Evolutionary conservation across 148 eudicot genomes (phyloP).

Genomic region (Bassia scoparia): DNA sequence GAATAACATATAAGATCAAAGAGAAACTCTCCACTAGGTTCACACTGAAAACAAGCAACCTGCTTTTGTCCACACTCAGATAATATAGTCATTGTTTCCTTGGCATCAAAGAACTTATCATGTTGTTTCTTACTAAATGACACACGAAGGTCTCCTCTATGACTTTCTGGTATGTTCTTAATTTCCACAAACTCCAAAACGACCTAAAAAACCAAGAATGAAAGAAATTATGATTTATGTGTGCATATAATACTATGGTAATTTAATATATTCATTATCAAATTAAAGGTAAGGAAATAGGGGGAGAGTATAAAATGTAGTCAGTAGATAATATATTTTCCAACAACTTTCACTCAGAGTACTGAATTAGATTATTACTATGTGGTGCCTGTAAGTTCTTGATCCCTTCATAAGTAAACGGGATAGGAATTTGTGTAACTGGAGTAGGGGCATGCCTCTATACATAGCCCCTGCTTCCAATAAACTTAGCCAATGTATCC

Average conservation of each 20-base stretch:
- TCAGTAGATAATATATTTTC: conserved; percentile 33
- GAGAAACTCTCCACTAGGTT: conserved; percentile 63
- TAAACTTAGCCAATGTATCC: conserved; percentile 70
- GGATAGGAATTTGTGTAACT: conserved; percentile 43
- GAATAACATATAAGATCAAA: conserved; percentile 52
- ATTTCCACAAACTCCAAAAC: conserved; percentile 74
- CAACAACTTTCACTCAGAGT: conserved; percentile 47
- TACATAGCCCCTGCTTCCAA: conserved; percentile 98
- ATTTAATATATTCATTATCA: no score
- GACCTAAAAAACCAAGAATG: conserved; percentile 58
- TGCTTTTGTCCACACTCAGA: conserved; percentile 68
- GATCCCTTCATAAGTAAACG: conserved; percentile 28
- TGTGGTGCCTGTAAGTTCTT: conserved; percentile 30
- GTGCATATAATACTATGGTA: no score
- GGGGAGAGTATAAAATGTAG: no score
- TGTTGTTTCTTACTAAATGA: conserved; percentile 73
- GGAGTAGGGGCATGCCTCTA: conserved; percentile 70
- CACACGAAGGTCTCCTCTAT: conserved; percentile 56
- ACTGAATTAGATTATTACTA: conserved; percentile 29
- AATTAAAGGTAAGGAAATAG: no score
- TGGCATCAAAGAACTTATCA: conserved; percentile 62
- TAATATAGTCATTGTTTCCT: conserved; percentile 51
- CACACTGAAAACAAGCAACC: conserved; percentile 80
- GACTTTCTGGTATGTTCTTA: conserved; percentile 60
- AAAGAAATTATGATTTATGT: no score